Conservation (phyloP, 192 early-diverging fungal genomes). For the Entomortierella lignicola region DNA sequence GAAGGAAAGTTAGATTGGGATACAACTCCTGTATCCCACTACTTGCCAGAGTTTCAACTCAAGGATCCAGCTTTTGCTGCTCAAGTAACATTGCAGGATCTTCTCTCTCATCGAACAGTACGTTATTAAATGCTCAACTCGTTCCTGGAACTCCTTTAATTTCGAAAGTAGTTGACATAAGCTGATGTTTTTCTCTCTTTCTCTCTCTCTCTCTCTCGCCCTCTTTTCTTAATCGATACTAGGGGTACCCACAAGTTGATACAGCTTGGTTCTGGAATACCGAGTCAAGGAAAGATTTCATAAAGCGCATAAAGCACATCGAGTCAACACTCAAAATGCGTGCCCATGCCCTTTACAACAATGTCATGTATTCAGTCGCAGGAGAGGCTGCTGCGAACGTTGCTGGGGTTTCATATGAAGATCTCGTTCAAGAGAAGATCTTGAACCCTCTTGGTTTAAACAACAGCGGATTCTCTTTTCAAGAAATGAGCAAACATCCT, state of each 20-base stretch:
- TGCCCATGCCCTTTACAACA: constrained; percentile 1
- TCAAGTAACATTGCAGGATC: constrained; percentile 17
- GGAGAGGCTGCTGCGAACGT: constrained; percentile 39
- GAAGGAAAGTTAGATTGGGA: constrained; percentile 42
- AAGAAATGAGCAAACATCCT: constrained; percentile 11
- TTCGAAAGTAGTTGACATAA: not conserved
- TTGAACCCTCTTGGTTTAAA: constrained; percentile 22
- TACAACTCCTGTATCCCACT: constrained; percentile 14
- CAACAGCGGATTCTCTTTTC: constrained; percentile 11
- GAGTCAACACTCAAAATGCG: constrained; percentile 1
- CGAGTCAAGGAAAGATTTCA: constrained; percentile 1
- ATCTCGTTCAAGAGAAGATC: constrained; percentile 5
- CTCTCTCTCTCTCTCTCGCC: not conserved
- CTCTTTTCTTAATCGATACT: not conserved
- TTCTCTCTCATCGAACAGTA: constrained; percentile 46
- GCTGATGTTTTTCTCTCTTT: too few relatives aligned
- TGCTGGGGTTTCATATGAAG: constrained; percentile 6
- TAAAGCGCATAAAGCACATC: constrained; percentile 19
- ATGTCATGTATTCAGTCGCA: constrained; percentile 32
- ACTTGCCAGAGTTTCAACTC: constrained; percentile 19
- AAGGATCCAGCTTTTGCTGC: constrained; percentile 7
- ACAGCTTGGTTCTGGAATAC: constrained; percentile 6
- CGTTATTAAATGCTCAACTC: too few relatives aligned
- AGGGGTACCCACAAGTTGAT: constrained; percentile 6
- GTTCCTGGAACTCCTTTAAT: too few relatives aligned